These are phyloP conservation scores for Circinella umbellata DNA, from an alignment of 371 early-diverging fungal species.

Conservation along the genomic window DNA sequence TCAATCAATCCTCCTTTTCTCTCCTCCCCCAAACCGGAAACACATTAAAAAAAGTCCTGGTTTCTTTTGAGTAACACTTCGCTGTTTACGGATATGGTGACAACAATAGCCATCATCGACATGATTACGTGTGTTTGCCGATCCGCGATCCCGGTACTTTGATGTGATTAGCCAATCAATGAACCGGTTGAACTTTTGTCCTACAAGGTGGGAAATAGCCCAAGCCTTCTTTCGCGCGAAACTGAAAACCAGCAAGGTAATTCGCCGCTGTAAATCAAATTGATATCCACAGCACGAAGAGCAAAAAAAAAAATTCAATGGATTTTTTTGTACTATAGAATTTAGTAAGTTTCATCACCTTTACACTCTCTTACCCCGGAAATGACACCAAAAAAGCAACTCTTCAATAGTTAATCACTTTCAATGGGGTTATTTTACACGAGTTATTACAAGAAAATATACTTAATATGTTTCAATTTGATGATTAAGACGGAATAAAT, in stretches of 20 bases:
- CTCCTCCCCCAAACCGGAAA: background rate
- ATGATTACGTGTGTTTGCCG: constrained; percentile 11
- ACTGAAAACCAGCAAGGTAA: constrained; percentile 10
- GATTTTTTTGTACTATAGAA: background rate
- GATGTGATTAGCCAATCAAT: constrained; percentile 13
- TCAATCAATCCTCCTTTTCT: background rate
- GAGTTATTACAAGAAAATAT: background rate
- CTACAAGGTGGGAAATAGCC: constrained; percentile 11
- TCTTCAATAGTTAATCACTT: background rate
- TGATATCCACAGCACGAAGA: background rate
- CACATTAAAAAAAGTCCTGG: too few relatives aligned
- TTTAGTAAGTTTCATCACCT: too few relatives aligned
- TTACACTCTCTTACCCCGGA: background rate
- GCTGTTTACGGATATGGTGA: constrained; percentile 9
- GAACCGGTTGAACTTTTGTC: constrained; percentile 9
- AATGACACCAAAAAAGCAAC: constrained; percentile 17
- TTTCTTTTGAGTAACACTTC: background rate
- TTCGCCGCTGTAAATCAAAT: constrained; percentile 22
- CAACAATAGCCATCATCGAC: constrained; percentile 11
- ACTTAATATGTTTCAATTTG: too few relatives aligned
- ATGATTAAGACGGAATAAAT: too few relatives aligned
- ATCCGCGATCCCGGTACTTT: constrained; percentile 14
- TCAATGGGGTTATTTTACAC: background rate
- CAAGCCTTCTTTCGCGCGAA: constrained; percentile 21
- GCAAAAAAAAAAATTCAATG: background rate